Base-by-base conservation (phyloP, 768 basidiomycete genomes). In the Lentinula guzmanii region DNA sequence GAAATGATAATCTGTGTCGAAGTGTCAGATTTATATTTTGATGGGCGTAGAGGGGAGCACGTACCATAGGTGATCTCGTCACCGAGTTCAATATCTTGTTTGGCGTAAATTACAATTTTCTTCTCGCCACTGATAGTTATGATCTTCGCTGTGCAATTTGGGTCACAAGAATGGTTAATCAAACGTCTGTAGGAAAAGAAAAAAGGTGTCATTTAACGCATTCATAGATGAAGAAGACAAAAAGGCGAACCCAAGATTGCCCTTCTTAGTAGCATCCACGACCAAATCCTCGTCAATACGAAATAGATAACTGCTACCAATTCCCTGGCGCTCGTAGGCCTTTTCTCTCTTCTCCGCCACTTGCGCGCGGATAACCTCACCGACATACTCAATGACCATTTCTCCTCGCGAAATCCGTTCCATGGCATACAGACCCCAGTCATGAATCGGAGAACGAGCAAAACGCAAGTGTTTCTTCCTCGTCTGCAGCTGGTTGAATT, bases 341-440 rank as follows among this genome's bases (percentile, higher is more conserved):
- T 97, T 96, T 79, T 99, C 97, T 53, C 97, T 83, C 72, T 95
- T 93, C 67, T 98, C 97, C 31, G 97, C 97, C 10, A 98, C 93
- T 68, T 91, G 90, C 48, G 94, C 93, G 9, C 97, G 83, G 65
- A 98, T 94, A 64, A 98, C 83, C 80, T 99, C 97, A 18, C 97
- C 97, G 6, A 99, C 97, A 69, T 99, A 99, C 76, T 99, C 97
- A 74, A 98, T 98, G 34, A 99, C 96, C 95, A 99, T 98, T 76
- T 99, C 97, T 4, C 94, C 94, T 41, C 84, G 78, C 5, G 90
- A 85, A 65, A 99, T 98, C 69, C 86, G 85, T 78, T 99, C 97
- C 91, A 97, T 91, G 34, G 97, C 95, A 71, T 98, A 99, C 69
- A 99, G 71, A 4, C 97, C 97, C 91, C 96, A 99, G 67, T 96